These are phyloP conservation scores for Ensete ventricosum DNA, from an alignment of 176 grass and related monocot species.

Conservation along the genomic window DNA sequence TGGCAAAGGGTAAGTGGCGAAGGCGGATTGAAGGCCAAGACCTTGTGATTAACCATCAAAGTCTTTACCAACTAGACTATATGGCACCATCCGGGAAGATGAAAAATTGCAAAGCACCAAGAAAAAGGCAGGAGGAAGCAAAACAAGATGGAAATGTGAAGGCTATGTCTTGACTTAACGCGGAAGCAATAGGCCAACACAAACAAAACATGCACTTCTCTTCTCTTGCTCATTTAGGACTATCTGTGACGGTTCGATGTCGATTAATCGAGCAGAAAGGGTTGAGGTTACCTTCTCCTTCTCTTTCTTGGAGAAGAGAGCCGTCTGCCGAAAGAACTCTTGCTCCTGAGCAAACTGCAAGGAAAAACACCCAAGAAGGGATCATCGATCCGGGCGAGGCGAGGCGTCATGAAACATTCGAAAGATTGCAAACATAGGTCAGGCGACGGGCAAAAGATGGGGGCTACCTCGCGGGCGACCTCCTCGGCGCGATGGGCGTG, in stretches of 20 bases:
- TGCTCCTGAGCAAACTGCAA: slow-evolving; percentile 88
- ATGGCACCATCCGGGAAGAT: too few species aligned
- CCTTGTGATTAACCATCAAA: too few species aligned
- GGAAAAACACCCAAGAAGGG: background rate
- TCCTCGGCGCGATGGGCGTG: slow-evolving; percentile 61
- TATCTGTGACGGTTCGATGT: background rate
- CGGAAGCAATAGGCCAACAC: background rate
- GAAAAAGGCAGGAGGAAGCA: too few species aligned
- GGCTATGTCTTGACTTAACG: background rate
- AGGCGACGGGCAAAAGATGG: background rate
- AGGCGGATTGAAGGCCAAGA: too few species aligned
- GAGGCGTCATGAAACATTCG: background rate
- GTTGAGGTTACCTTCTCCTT: slow-evolving; percentile 76
- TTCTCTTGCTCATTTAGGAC: background rate
- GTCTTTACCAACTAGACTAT: too few species aligned
- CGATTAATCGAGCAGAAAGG: slow-evolving; percentile 9
- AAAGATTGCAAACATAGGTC: background rate
- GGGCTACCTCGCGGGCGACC: slow-evolving; percentile 31
- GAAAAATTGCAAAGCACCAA: too few species aligned
- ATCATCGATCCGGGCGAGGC: background rate
- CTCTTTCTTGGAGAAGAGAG: slow-evolving; percentile 86
- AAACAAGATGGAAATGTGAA: too few species aligned
- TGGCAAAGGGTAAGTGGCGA: too few species aligned
- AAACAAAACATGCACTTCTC: background rate
- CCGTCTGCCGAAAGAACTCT: slow-evolving; percentile 93